Evolutionary conservation across 2,329 filamentous ascomycete species (phyloP).

Genomic region (Ceratocystiopsis minuta): DNA sequence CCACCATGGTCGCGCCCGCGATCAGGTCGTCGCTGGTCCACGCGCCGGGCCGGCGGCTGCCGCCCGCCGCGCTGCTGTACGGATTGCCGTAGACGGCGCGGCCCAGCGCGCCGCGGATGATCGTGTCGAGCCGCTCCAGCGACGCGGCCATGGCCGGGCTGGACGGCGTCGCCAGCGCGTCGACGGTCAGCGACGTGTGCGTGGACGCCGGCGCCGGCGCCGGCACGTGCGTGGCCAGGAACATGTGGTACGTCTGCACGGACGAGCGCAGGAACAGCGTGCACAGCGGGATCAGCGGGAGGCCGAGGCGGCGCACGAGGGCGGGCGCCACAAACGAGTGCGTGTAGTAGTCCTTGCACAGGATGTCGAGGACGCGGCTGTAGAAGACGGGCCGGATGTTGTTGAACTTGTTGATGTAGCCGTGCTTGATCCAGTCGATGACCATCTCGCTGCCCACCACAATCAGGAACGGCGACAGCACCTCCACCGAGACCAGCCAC

Average conservation of each 20-base stretch:
- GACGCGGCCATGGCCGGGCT: slow-evolving; percentile 63
- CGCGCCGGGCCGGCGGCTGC: not conserved
- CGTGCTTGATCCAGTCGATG: slow-evolving; percentile 93
- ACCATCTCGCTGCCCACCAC: slow-evolving; percentile 93
- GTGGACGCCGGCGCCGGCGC: slow-evolving; percentile 49
- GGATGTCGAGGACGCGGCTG: slow-evolving; percentile 71
- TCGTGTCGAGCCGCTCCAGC: slow-evolving; percentile 58
- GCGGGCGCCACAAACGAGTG: slow-evolving; percentile 82
- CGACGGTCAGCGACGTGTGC: slow-evolving; percentile 46
- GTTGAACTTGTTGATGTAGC: slow-evolving; percentile 97
- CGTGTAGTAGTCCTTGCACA: slow-evolving; percentile 96
- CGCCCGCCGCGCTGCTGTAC: slow-evolving; percentile 10
- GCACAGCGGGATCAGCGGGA: slow-evolving; percentile 81
- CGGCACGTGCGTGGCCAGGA: slow-evolving; percentile 71
- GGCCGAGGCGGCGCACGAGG: slow-evolving; percentile 69
- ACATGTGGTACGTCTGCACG: slow-evolving; percentile 96
- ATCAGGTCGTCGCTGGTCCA: slow-evolving; percentile 55
- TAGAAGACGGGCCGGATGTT: slow-evolving; percentile 88
- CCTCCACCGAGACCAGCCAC: slow-evolving; percentile 61
- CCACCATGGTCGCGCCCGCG: slow-evolving; percentile 60
- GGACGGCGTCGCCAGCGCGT: slow-evolving; percentile 32
- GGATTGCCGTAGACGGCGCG: slow-evolving; percentile 50
- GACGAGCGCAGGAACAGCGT: slow-evolving; percentile 91
- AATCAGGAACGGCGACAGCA: slow-evolving; percentile 80
- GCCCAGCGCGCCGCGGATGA: slow-evolving; percentile 62